Percentiles rank a stretch among this genome's conserved stretches.
Conservation (phyloP, 2,329 filamentous ascomycete genomes). For the Penicillium sp. region DNA sequence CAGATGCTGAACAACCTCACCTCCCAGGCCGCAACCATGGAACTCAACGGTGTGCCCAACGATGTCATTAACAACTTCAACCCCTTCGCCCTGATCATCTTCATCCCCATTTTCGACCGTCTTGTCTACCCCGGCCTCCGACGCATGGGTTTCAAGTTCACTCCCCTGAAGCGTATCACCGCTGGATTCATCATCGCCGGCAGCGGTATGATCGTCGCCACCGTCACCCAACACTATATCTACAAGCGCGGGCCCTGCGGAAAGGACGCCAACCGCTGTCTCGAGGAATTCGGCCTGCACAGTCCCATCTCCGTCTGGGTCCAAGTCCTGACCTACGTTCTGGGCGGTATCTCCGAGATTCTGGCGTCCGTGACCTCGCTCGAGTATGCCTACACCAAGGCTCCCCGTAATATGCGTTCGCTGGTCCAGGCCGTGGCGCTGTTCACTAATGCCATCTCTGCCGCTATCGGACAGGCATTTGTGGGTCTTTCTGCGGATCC, state of each 20-base stretch:
- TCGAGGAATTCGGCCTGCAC: constrained; percentile 46
- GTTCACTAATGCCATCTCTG: constrained; percentile 70
- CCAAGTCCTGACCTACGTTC: constrained; percentile 54
- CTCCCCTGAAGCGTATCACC: constrained; percentile 58
- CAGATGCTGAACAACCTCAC: constrained; percentile 60
- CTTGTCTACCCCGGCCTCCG: constrained; percentile 57
- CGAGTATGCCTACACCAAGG: constrained; percentile 78
- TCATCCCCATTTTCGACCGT: constrained; percentile 58
- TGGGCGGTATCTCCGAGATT: constrained; percentile 62
- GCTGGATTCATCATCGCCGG: constrained; percentile 55
- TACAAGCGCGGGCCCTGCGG: constrained; percentile 68
- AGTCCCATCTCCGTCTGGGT: constrained; percentile 68
- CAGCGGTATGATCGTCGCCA: constrained; percentile 54
- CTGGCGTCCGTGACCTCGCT: constrained; percentile 64
- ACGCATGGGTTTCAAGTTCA: constrained; percentile 53
- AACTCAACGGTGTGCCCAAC: constrained; percentile 57
- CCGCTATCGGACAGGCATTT: constrained; percentile 71
- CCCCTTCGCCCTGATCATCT: constrained; percentile 57
- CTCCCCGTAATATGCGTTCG: constrained; percentile 78
- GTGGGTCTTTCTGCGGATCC: constrained; percentile 66
- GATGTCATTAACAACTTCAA: constrained; percentile 61
- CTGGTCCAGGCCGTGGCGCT: constrained; percentile 71
- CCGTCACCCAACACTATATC: constrained; percentile 55
- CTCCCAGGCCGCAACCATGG: constrained; percentile 60
- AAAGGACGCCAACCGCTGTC: constrained; percentile 56